Evolutionary conservation across 257 asterid species (phyloP).

Genomic region (Solanum piurae): DNA sequence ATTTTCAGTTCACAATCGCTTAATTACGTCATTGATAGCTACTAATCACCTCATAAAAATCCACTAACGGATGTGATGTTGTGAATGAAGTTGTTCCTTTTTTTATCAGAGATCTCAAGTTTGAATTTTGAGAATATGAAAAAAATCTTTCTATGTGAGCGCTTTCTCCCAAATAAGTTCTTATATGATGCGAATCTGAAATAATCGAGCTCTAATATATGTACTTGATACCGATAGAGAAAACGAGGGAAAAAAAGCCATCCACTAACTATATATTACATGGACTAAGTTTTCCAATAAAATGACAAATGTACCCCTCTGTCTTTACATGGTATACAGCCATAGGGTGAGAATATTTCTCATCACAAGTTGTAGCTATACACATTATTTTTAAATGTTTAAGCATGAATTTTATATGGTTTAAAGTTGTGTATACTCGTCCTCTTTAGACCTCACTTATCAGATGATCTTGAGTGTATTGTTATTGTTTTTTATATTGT

Average conservation of each 20-base stretch:
- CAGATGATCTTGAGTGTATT: too few species aligned
- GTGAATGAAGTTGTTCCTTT: too few species aligned
- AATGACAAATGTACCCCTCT: background rate
- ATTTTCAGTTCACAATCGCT: slow-evolving; percentile 11
- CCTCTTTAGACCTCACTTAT: too few species aligned
- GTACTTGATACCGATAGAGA: background rate
- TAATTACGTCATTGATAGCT: background rate
- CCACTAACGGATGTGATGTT: background rate
- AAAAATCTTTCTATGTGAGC: background rate
- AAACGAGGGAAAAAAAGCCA: too few species aligned
- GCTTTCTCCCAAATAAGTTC: too few species aligned
- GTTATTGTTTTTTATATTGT: too few species aligned
- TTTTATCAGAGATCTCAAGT: too few species aligned
- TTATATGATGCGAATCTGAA: too few species aligned
- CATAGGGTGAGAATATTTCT: background rate
- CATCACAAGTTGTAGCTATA: background rate
- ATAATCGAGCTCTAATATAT: background rate
- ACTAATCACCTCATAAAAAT: background rate
- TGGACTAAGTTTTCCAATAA: background rate
- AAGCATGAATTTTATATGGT: background rate
- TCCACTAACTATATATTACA: background rate
- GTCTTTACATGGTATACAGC: background rate
- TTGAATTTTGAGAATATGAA: too few species aligned
- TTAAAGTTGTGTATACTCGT: background rate
- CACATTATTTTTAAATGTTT: background rate